Conservation (phyloP, 805 yeast species). For the Lipomyces lipofer region DNA sequence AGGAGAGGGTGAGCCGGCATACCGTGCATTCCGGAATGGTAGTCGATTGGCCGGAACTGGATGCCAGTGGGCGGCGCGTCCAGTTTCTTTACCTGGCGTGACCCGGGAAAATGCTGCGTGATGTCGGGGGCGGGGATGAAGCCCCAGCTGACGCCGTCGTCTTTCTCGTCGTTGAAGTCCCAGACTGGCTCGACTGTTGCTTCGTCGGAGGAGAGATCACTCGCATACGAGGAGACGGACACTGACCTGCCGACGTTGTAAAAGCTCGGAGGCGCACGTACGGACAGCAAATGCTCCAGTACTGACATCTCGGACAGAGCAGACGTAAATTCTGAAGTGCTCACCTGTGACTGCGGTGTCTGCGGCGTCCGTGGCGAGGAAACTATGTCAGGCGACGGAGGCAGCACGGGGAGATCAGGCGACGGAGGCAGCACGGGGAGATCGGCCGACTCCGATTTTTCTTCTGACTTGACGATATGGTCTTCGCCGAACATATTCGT, state of each 20-base stretch:
- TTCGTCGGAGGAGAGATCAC: background rate
- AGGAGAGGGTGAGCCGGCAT: too few relatives aligned
- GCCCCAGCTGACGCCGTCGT: background rate
- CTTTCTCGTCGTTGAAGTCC: background rate
- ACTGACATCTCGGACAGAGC: too few relatives aligned
- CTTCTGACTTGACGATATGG: too few relatives aligned
- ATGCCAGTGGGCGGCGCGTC: background rate
- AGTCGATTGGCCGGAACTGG: background rate
- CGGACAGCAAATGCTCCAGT: background rate
- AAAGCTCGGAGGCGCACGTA: background rate
- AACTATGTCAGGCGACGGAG: background rate
- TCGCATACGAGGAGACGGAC: background rate
- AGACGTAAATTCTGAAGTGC: too few relatives aligned
- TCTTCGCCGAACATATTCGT: too few relatives aligned
- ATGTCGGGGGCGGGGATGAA: background rate
- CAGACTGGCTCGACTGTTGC: background rate
- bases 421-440: background rate
- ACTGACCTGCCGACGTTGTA: background rate
- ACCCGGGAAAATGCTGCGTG: background rate
- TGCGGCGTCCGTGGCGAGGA: slow-evolving; percentile 5
- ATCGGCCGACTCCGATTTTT: background rate
- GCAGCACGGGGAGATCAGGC: background rate
- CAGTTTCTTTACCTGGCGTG: background rate
- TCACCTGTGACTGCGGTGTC: background rate
- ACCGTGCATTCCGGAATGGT: too few relatives aligned